A percentile compares a stretch with the other conserved stretches of the same genome.
These are phyloP conservation scores for Amoebophrya sp. DNA, from an alignment of 169 alveolate species.

Conservation along the genomic window DNA sequence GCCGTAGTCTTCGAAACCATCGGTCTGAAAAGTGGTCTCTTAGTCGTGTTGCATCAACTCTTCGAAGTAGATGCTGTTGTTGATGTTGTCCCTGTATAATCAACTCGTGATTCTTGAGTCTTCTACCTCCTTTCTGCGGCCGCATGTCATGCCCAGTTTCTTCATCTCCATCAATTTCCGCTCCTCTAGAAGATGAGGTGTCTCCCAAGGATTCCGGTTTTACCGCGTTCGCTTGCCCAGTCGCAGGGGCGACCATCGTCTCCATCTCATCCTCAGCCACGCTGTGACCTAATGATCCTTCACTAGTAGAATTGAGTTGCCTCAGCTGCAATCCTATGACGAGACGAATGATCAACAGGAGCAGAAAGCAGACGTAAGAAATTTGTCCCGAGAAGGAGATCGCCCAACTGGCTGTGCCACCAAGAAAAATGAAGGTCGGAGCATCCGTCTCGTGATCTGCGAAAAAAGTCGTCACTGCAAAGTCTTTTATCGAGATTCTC, in stretches of 20 bases:
- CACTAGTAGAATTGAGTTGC: not conserved
- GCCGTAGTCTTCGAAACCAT: not conserved
- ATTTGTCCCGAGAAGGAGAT: not conserved
- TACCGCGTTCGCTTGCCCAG: not conserved
- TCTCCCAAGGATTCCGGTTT: not conserved
- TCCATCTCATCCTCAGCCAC: not conserved
- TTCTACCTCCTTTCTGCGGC: not conserved
- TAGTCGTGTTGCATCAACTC: not conserved
- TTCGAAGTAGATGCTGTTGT: not conserved
- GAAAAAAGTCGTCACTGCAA: not conserved
- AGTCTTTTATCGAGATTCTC: not conserved
- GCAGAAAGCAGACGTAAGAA: not conserved
- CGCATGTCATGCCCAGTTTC: not conserved
- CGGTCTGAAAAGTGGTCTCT: not conserved
- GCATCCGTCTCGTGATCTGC: not conserved
- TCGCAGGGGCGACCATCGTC: not conserved
- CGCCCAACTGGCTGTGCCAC: not conserved
- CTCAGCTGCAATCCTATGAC: not conserved
- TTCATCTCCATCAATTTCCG: not conserved
- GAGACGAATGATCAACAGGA: not conserved
- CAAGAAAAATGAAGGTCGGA: not conserved
- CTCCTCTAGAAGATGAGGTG: not conserved
- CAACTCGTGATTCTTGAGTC: not conserved
- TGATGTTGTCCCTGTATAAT: not conserved
- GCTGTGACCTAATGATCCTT: not conserved